Evolutionary conservation across 2,329 filamentous ascomycete genomes (phyloP).

Genomic region (Metarhizium rileyi): DNA sequence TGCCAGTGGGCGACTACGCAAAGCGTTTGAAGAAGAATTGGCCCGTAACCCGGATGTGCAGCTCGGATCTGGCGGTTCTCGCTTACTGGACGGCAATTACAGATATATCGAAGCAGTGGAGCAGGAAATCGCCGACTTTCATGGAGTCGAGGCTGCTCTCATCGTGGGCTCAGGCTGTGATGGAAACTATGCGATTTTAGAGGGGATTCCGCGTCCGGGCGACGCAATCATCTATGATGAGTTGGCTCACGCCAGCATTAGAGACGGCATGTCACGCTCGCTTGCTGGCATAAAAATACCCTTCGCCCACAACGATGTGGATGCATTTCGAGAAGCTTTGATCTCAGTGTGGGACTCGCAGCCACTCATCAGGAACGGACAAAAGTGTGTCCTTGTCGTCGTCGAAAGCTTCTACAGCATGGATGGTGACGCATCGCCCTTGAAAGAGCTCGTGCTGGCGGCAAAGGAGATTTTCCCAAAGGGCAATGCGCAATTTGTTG

Average conservation of each 20-base stretch:
- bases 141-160: constrained; percentile 45
- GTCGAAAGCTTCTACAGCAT: constrained; percentile 37
- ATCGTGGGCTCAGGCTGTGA: constrained; percentile 51
- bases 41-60: constrained; percentile 21
- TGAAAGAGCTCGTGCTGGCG: constrained; percentile 26
- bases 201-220: constrained; percentile 38
- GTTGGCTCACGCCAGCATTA: constrained; percentile 55
- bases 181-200: constrained; percentile 41
- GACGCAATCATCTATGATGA: constrained; percentile 55
- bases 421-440: constrained; percentile 34
- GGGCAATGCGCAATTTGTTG: constrained; percentile 36
- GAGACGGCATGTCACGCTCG: constrained; percentile 52
- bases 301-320: constrained; percentile 36
- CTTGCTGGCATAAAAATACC: constrained; percentile 34
- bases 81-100: constrained; percentile 57
- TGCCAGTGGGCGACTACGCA: constrained; percentile 33
- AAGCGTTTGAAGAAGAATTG: constrained; percentile 36
- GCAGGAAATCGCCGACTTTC: constrained; percentile 48
- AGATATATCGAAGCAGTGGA: constrained; percentile 38
- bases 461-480: constrained; percentile 23
- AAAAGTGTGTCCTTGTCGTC: constrained; percentile 25
- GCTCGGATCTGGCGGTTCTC: constrained; percentile 43
- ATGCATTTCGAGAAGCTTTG: constrained; percentile 28
- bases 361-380: constrained; percentile 16
- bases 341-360: constrained; percentile 19